Conservation (phyloP, 257 asterid species). For the Voacanga thouarsii region DNA sequence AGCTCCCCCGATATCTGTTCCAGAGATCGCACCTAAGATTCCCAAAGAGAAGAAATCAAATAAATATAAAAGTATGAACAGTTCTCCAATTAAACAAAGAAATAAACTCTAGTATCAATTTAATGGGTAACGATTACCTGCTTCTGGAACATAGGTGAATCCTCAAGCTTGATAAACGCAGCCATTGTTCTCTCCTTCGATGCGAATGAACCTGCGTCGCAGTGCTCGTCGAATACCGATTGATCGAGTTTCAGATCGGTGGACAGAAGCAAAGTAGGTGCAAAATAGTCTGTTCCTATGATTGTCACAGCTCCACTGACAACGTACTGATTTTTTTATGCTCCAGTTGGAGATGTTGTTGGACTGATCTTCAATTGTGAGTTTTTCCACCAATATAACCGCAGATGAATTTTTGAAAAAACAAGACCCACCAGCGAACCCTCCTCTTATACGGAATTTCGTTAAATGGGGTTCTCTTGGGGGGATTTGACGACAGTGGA, state of each 20-base stretch:
- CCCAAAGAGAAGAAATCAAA: background rate
- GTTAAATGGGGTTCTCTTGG: no score
- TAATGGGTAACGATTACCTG: slow-evolving; percentile 40
- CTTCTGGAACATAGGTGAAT: slow-evolving; percentile 97
- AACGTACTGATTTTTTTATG: no score
- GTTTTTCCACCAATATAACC: no score
- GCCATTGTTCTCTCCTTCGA: slow-evolving; percentile 41
- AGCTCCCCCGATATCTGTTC: slow-evolving; percentile 82
- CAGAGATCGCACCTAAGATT: slow-evolving; percentile 64
- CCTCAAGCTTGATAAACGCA: slow-evolving; percentile 80
- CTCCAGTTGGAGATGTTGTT: no score
- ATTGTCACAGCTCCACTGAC: background rate
- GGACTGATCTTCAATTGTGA: no score
- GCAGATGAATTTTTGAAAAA: no score
- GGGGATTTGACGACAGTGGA: no score
- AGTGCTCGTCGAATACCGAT: background rate
- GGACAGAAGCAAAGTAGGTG: background rate
- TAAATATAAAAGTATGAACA: background rate
- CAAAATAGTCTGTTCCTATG: background rate
- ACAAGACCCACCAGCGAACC: no score
- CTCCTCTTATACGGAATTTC: no score
- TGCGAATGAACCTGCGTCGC: background rate
- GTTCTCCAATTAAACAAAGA: background rate
- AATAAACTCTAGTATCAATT: background rate
- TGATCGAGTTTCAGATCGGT: slow-evolving; percentile 4